These are phyloP conservation scores for Mortierella claussenii DNA, from an alignment of 192 early-diverging fungal species.

Conservation along the genomic window DNA sequence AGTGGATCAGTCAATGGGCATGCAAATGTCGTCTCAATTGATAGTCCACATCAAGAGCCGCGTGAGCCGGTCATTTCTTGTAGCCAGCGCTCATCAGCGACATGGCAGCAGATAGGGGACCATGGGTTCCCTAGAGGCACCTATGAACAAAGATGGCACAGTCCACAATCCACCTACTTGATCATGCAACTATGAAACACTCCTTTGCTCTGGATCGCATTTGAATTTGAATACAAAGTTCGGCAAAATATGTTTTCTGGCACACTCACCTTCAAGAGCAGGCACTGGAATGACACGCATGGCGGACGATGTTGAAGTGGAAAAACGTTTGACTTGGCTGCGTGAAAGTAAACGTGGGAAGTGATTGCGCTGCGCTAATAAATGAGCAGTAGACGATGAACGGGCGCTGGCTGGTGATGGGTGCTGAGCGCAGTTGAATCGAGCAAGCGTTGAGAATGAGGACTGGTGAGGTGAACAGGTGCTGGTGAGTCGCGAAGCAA, in stretches of 20 bases:
- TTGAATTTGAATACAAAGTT: slow-evolving; percentile 4
- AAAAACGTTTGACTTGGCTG: background rate
- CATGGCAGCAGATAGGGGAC: no score
- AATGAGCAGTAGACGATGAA: background rate
- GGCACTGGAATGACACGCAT: slow-evolving; percentile 49
- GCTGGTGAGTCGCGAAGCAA: background rate
- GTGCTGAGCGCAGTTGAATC: background rate
- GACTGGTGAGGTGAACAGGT: background rate
- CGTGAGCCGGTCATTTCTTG: no score
- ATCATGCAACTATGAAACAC: no score
- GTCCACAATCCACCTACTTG: no score
- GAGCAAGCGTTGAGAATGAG: slow-evolving; percentile 4
- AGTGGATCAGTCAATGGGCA: background rate
- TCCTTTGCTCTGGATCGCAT: no score
- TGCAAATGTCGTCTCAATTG: background rate
- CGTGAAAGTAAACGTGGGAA: background rate
- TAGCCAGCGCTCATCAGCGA: no score
- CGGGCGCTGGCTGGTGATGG: background rate
- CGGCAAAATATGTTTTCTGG: background rate
- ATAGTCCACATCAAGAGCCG: no score
- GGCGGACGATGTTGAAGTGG: slow-evolving; percentile 2
- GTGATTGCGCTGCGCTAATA: background rate
- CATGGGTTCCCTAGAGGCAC: no score
- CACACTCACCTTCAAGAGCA: slow-evolving; percentile 35
- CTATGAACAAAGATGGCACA: no score